phyloP scores from a whole-genome alignment of 1,284 basidiomycete species.

The Rhodotorula sp. region DNA sequence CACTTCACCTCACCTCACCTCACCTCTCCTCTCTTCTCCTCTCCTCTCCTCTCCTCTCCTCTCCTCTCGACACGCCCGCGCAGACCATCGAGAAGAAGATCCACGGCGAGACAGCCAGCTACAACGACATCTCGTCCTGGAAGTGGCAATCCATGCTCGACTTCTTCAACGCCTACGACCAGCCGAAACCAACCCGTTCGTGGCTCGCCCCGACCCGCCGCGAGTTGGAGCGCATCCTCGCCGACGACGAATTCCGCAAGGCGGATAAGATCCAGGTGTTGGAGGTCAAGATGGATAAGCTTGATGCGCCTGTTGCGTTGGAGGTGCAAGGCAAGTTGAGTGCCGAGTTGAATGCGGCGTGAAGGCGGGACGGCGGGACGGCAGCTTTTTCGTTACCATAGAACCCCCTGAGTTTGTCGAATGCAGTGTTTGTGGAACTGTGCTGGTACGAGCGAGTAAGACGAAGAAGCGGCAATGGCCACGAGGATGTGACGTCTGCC shows the following conservation, averaged over 20 bases:
- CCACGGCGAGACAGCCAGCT: constrained; percentile 59
- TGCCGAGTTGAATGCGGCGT: constrained; percentile 31
- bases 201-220: constrained; percentile 62
- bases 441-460: no score
- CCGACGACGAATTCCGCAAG: constrained; percentile 58
- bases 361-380: no score
- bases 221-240: constrained; percentile 64
- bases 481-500: no score
- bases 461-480: no score
- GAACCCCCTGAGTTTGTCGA: no score
- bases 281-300: constrained; percentile 70
- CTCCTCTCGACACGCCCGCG: not conserved
- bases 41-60: no score
- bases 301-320: constrained; percentile 69
- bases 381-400: no score
- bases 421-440: no score
- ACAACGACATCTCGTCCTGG: constrained; percentile 52
- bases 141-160: constrained; percentile 45
- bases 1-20: not conserved
- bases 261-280: constrained; percentile 70
- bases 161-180: constrained; percentile 52
- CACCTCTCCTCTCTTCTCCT: no score
- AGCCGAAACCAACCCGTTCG: constrained; percentile 56
- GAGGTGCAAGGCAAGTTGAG: constrained; percentile 56
- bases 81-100: constrained; percentile 70